These are phyloP conservation scores for Grosmannia clavigera DNA, from an alignment of 2,329 filamentous ascomycete species.

Conservation along the genomic window DNA sequence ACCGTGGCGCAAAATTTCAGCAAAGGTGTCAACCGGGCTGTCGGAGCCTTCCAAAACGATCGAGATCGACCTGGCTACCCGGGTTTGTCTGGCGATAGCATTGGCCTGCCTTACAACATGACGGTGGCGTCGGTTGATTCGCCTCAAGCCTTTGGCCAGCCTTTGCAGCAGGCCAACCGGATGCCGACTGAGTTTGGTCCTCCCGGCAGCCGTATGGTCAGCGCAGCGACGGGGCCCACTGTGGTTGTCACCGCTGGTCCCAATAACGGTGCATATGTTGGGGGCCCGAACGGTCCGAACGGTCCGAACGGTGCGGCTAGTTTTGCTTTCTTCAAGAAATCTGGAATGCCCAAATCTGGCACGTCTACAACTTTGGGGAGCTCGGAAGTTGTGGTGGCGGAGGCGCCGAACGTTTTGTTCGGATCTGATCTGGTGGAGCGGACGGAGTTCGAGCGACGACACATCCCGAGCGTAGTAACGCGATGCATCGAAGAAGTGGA, in stretches of 20 bases:
- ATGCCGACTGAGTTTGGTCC: constrained; percentile 10
- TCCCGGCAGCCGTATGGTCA: neutral
- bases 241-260: neutral
- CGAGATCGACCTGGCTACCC: constrained; percentile 38
- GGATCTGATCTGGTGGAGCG: constrained; percentile 80
- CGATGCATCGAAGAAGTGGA: constrained; percentile 97
- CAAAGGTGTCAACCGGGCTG: constrained; percentile 87
- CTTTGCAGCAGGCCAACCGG: constrained; percentile 18
- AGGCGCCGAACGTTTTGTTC: constrained; percentile 55
- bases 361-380: constrained; percentile 20
- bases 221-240: neutral
- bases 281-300: constrained; percentile 10
- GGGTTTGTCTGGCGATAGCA: constrained; percentile 48
- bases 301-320: constrained; percentile 28
- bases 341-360: constrained; percentile 37
- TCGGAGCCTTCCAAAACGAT: constrained; percentile 56
- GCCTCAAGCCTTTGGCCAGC: constrained; percentile 20
- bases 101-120: constrained; percentile 60
- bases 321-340: constrained; percentile 59
- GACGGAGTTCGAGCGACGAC: constrained; percentile 75
- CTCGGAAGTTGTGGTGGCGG: constrained; percentile 19
- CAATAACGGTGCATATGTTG: neutral
- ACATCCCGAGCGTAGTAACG: constrained; percentile 82
- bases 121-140: constrained; percentile 44
- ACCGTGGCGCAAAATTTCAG: constrained; percentile 88